These are phyloP conservation scores for Linum lewisii DNA, from an alignment of 345 rosid genomes.

Conservation along the genomic window DNA sequence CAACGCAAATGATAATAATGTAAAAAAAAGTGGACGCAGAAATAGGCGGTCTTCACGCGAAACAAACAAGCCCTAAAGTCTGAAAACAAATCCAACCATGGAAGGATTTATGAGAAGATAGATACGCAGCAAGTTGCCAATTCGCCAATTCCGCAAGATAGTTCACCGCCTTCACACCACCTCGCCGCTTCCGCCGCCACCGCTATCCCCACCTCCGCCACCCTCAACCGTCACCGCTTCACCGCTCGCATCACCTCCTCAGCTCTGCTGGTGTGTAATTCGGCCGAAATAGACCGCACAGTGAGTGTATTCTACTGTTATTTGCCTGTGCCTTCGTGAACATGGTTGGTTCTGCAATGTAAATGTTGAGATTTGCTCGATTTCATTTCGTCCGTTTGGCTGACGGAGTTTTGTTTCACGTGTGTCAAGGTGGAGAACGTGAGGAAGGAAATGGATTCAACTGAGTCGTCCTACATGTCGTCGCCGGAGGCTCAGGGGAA, in stretches of 20 bases:
- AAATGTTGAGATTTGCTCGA: background rate
- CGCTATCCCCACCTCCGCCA: background rate
- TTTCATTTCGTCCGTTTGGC: background rate
- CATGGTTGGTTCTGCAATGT: background rate
- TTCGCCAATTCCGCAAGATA: background rate
- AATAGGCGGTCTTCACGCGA: background rate
- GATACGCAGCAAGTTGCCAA: slow-evolving; percentile 1
- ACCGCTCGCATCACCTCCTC: background rate
- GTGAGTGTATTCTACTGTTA: background rate
- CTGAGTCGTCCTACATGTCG: slow-evolving; percentile 70
- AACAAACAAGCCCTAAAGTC: background rate
- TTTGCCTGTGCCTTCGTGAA: background rate
- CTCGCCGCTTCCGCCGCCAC: background rate
- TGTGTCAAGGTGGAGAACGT: background rate
- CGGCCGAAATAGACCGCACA: background rate
- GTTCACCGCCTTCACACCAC: background rate
- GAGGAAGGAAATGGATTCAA: slow-evolving; percentile 58
- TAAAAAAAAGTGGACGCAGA: background rate
- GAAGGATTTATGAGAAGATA: slow-evolving; percentile 1
- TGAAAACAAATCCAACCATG: too few species aligned
- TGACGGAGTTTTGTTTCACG: background rate
- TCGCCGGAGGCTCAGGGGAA: slow-evolving; percentile 64
- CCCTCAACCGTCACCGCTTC: background rate
- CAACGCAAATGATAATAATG: too few species aligned
- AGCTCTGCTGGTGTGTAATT: too few species aligned